Conservation (phyloP, 768 basidiomycete genomes). For the Suillus subaureus region DNA sequence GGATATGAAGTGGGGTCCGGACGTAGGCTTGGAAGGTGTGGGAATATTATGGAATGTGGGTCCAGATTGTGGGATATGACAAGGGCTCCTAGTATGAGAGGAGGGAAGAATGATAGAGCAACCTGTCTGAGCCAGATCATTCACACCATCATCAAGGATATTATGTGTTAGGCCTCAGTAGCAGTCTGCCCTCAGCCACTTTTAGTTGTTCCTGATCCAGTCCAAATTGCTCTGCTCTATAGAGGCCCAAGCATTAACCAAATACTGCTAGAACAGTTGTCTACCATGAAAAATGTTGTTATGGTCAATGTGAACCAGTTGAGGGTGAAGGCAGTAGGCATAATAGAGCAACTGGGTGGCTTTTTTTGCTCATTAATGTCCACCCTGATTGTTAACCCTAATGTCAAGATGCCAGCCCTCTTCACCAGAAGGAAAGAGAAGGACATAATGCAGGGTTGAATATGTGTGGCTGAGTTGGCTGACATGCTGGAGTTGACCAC, state of each 20-base stretch:
- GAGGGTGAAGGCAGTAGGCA: conserved; percentile 36
- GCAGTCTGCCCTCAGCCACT: conserved; percentile 33
- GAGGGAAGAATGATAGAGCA: conserved; percentile 42
- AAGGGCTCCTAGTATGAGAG: conserved; percentile 41
- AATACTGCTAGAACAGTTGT: conserved; percentile 45
- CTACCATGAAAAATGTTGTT: conserved; percentile 36
- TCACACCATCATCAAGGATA: conserved; percentile 20
- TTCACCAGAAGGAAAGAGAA: conserved; percentile 45
- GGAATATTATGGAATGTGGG: no score
- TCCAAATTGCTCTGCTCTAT: conserved; percentile 42
- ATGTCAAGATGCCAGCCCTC: conserved; percentile 39
- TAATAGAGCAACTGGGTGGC: conserved; percentile 33
- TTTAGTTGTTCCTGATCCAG: conserved; percentile 39
- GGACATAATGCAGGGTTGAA: conserved; percentile 42
- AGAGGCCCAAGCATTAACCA: conserved; percentile 48
- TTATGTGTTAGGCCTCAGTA: conserved; percentile 39
- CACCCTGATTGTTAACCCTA: background rate
- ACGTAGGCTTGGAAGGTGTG: no score
- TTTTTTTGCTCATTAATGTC: conserved; percentile 13
- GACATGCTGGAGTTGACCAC: conserved; percentile 30
- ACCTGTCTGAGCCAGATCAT: conserved; percentile 36
- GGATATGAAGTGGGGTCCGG: no score
- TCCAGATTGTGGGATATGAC: no score
- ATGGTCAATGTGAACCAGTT: conserved; percentile 18
- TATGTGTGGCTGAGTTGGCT: conserved; percentile 39